phyloP scores from a whole-genome alignment of 179 eudicot genomes.

The Camellia oleifera region DNA sequence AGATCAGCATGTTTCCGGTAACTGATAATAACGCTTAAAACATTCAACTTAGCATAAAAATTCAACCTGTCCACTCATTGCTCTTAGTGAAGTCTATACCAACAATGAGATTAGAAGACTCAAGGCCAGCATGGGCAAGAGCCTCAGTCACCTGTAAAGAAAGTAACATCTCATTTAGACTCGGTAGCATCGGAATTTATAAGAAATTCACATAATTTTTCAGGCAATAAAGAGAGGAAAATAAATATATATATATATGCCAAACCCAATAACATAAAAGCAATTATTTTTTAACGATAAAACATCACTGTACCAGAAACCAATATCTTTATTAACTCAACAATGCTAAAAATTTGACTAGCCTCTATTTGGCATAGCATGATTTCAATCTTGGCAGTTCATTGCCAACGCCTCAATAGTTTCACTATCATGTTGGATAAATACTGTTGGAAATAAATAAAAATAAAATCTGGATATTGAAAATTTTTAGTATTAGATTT shows the following conservation, averaged over 20 bases:
- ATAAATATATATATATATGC: background rate
- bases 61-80: conserved; percentile 74
- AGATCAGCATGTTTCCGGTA: conserved; percentile 21
- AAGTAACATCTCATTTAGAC: background rate
- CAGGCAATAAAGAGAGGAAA: background rate
- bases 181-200: background rate
- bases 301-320: background rate
- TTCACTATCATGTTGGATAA: background rate
- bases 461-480: no score
- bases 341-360: background rate
- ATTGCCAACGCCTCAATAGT: background rate
- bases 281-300: background rate
- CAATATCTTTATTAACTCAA: background rate
- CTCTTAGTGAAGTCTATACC: conserved; percentile 79
- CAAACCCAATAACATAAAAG: background rate
- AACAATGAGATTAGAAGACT: conserved; percentile 70
- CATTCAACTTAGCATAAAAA: conserved; percentile 1
- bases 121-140: conserved; percentile 67
- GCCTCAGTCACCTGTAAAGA: conserved; percentile 61
- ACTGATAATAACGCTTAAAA: background rate
- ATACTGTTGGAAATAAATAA: background rate
- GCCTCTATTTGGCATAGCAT: background rate
- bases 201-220: background rate
- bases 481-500: background rate
- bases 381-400: background rate